Percentiles rank a stretch among this genome's conserved stretches.
Evolutionary conservation across 2,329 filamentous ascomycete genomes (phyloP).

Genomic region (Ceratocystis papillata): DNA sequence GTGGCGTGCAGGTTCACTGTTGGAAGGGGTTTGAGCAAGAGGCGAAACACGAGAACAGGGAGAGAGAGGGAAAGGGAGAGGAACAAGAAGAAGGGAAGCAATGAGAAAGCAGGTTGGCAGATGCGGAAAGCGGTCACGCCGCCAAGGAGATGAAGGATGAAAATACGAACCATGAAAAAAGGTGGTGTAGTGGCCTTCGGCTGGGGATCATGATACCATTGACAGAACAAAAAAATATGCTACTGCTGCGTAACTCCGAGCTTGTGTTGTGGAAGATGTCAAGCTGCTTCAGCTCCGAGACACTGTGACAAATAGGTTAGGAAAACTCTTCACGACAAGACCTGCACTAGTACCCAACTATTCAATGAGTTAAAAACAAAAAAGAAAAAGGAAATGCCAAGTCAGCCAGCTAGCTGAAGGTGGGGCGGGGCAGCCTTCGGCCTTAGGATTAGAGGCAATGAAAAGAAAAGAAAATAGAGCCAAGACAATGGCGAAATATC

Average conservation of each 20-base stretch:
- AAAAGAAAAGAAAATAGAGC: neutral
- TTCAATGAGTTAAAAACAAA: no score
- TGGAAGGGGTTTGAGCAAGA: neutral
- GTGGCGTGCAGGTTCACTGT: neutral
- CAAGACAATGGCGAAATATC: neutral
- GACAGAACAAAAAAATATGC: no score
- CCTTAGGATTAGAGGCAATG: neutral
- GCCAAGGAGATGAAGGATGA: neutral
- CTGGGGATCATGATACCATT: neutral
- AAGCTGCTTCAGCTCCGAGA: no score
- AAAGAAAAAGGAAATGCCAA: no score
- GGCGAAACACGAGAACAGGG: constrained; percentile 6
- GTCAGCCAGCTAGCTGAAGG: no score
- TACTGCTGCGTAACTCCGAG: no score
- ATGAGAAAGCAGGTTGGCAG: neutral
- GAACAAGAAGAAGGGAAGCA: neutral
- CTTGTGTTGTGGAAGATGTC: no score
- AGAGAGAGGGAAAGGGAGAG: neutral
- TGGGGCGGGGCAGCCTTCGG: neutral
- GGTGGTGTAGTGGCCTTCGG: neutral
- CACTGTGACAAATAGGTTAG: no score
- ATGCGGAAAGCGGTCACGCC: constrained; percentile 6
- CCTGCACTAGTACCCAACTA: no score
- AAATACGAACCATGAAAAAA: constrained; percentile 6
- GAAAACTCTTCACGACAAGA: no score